phyloP scores from a whole-genome alignment of 306 rosid genomes.

The Quercus alba region DNA sequence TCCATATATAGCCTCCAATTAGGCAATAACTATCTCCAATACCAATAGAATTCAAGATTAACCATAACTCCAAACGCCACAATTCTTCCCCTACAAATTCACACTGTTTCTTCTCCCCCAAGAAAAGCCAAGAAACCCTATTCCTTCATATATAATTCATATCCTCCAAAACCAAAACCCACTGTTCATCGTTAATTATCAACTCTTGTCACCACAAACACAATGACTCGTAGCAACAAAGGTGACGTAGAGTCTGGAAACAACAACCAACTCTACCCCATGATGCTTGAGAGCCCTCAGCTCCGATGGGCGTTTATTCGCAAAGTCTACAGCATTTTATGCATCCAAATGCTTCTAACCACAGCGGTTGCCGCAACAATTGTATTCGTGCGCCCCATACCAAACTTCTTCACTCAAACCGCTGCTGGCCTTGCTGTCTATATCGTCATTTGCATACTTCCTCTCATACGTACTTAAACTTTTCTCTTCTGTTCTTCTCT shows the following conservation, averaged over 20 bases:
- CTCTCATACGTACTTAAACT: slow-evolving; percentile 5
- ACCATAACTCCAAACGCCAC: too few species aligned
- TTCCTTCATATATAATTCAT: too few species aligned
- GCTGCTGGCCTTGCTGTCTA: slow-evolving; percentile 9
- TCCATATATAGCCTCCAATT: too few species aligned
- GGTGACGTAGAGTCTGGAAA: slow-evolving; percentile 16
- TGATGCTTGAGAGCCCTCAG: slow-evolving; percentile 30
- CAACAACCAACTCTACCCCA: slow-evolving; percentile 8
- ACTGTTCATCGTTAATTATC: neutral
- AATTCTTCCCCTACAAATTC: too few species aligned
- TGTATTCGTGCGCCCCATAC: slow-evolving; percentile 7
- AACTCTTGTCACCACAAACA: neutral
- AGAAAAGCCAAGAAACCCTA: too few species aligned
- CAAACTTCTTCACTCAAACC: slow-evolving; percentile 20
- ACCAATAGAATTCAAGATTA: too few species aligned
- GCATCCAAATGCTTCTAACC: slow-evolving; percentile 37
- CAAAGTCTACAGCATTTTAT: slow-evolving; percentile 32
- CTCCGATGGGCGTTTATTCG: slow-evolving; percentile 41
- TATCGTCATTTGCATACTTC: neutral
- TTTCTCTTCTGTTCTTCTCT: neutral
- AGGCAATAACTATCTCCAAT: too few species aligned
- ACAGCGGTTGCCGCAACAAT: slow-evolving; percentile 11
- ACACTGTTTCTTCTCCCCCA: too few species aligned
- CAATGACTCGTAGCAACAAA: neutral
- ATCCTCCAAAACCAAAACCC: neutral